phyloP scores from a whole-genome alignment of 768 basidiomycete species.

The Hysterangium stoloniferum region DNA sequence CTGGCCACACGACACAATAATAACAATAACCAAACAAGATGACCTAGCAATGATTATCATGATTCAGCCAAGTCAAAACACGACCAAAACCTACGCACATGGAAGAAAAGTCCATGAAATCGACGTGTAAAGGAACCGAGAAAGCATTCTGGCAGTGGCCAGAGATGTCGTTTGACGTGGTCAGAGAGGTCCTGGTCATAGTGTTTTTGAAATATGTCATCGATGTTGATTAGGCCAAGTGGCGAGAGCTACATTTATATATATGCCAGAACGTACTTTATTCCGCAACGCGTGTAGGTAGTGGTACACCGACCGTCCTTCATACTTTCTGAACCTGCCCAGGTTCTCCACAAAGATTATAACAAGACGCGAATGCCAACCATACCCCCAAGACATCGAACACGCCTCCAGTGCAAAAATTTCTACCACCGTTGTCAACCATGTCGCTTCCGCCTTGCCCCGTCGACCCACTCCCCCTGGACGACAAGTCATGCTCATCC shows the following conservation, averaged over 20 bases:
- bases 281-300: slow-evolving; percentile 87
- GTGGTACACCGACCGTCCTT: slow-evolving; percentile 85
- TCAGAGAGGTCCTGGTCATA: slow-evolving; percentile 97
- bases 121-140: slow-evolving; percentile 86
- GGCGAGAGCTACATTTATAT: neutral
- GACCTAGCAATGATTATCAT: slow-evolving; percentile 1
- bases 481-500: slow-evolving; percentile 62
- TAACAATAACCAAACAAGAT: neutral
- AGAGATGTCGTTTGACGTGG: slow-evolving; percentile 80
- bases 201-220: slow-evolving; percentile 60
- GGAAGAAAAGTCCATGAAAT: slow-evolving; percentile 87
- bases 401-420: slow-evolving; percentile 89
- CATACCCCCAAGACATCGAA: slow-evolving; percentile 69
- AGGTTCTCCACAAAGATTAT: slow-evolving; percentile 88
- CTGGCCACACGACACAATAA: slow-evolving; percentile 2
- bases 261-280: slow-evolving; percentile 51
- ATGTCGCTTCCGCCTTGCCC: slow-evolving; percentile 39
- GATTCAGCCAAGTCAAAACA: slow-evolving; percentile 72
- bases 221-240: slow-evolving; percentile 10
- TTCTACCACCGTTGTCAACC: slow-evolving; percentile 92
- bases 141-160: slow-evolving; percentile 89
- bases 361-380: slow-evolving; percentile 86
- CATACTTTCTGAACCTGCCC: slow-evolving; percentile 96
- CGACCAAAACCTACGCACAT: slow-evolving; percentile 81
- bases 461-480: slow-evolving; percentile 53